Evolutionary conservation across 2,329 filamentous ascomycete genomes (phyloP).

Genomic region (Tolypocladium guangdongense): DNA sequence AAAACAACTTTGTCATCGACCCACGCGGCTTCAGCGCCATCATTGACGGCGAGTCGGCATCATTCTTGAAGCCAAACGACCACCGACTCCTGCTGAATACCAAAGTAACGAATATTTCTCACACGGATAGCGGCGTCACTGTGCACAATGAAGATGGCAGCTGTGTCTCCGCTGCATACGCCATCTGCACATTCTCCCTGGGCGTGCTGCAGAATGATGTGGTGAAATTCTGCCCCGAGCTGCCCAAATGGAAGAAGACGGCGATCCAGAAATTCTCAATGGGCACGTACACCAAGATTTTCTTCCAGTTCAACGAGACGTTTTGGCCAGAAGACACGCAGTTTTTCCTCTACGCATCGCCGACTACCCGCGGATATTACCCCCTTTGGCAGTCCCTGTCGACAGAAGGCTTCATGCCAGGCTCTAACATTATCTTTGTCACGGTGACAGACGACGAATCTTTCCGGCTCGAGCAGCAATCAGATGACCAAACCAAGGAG

Average conservation of each 20-base stretch:
- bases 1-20: constrained; percentile 51
- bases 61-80: constrained; percentile 46
- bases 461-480: constrained; percentile 47
- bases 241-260: constrained; percentile 54
- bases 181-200: constrained; percentile 56
- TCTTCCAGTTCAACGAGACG: constrained; percentile 55
- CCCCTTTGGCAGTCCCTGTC: constrained; percentile 56
- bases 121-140: constrained; percentile 39
- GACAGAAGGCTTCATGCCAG: constrained; percentile 44
- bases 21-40: constrained; percentile 50
- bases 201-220: constrained; percentile 55
- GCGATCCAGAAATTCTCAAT: constrained; percentile 56
- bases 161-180: constrained; percentile 49
- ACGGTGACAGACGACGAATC: constrained; percentile 48
- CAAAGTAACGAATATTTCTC: constrained; percentile 41
- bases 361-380: constrained; percentile 28
- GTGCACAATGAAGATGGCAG: constrained; percentile 40
- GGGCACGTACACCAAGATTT: constrained; percentile 65
- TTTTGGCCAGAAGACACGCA: constrained; percentile 46
- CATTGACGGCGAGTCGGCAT: constrained; percentile 43
- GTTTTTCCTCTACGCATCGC: constrained; percentile 34
- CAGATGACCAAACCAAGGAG: constrained; percentile 43
- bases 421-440: constrained; percentile 54
- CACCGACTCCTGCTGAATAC: constrained; percentile 46
- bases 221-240: constrained; percentile 44